A percentile compares a stretch with the other conserved stretches of the same genome.
phyloP scores from a whole-genome alignment of 306 rosid species.

The Ochetophila trinervis region DNA sequence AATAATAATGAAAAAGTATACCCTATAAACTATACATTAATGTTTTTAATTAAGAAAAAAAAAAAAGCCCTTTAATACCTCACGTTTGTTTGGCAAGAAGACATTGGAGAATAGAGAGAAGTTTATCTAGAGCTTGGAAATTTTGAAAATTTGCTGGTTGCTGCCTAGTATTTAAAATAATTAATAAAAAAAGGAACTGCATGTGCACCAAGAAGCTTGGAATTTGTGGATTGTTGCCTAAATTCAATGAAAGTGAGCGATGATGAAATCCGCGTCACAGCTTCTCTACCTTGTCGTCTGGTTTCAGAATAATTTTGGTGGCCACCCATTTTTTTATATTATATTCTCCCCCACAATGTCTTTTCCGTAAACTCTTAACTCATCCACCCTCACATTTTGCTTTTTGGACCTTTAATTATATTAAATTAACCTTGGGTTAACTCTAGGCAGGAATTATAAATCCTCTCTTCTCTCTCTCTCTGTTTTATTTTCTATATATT shows the following conservation, averaged over 20 bases:
- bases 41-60: too few species aligned
- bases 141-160: too few species aligned
- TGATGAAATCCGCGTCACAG: constrained; percentile 57
- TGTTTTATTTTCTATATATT: too few species aligned
- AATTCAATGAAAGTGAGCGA: constrained; percentile 27
- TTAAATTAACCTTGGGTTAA: too few species aligned
- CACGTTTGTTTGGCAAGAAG: not conserved
- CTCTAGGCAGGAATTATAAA: too few species aligned
- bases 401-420: too few species aligned
- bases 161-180: not conserved
- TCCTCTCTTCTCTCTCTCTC: too few species aligned
- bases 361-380: not conserved
- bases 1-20: too few species aligned
- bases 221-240: constrained; percentile 29
- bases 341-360: constrained; percentile 16
- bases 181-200: constrained; percentile 9
- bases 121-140: too few species aligned
- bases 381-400: too few species aligned
- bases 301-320: constrained; percentile 31
- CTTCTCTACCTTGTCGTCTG: constrained; percentile 17
- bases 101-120: not conserved
- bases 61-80: too few species aligned
- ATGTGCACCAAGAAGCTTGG: constrained; percentile 53
- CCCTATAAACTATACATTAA: too few species aligned
- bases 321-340: constrained; percentile 29